These are phyloP conservation scores for Phialophora expanda DNA, from an alignment of 2,329 filamentous ascomycete species.

Conservation along the genomic window DNA sequence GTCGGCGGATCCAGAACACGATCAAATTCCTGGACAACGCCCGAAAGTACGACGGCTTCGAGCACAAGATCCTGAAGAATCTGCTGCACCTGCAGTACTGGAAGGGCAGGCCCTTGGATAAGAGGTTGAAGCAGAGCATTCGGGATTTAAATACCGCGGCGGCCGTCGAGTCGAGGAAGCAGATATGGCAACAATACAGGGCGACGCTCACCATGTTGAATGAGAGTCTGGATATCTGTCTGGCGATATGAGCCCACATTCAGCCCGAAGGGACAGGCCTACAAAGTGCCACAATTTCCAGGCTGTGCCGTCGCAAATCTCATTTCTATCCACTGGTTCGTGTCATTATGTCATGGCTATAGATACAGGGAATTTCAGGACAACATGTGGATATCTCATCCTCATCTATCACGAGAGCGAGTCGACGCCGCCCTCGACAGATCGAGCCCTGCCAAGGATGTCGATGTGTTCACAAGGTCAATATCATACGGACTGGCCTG, in stretches of 20 bases:
- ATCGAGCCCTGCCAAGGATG: slow-evolving; percentile 39
- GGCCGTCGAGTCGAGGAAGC: slow-evolving; percentile 42
- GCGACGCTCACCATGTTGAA: slow-evolving; percentile 54
- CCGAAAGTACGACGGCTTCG: slow-evolving; percentile 47
- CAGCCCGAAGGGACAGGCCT: neutral
- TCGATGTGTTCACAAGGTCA: slow-evolving; percentile 44
- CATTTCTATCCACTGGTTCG: neutral
- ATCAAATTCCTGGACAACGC: slow-evolving; percentile 53
- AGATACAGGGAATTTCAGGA: neutral
- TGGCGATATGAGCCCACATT: slow-evolving; percentile 36
- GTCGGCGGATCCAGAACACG: slow-evolving; percentile 51
- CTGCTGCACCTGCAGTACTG: slow-evolving; percentile 52
- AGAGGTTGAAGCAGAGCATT: slow-evolving; percentile 41
- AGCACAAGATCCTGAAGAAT: slow-evolving; percentile 56
- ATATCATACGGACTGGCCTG: slow-evolving; percentile 44
- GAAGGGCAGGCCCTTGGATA: slow-evolving; percentile 45
- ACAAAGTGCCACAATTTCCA: neutral
- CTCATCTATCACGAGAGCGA: slow-evolving; percentile 16
- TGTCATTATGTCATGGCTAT: neutral
- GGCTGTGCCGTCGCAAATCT: too few species aligned
- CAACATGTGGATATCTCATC: neutral
- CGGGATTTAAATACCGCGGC: slow-evolving; percentile 39
- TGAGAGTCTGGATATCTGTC: slow-evolving; percentile 54
- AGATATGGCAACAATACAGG: slow-evolving; percentile 50
- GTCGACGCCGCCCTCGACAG: slow-evolving; percentile 28